phyloP scores from a whole-genome alignment of 768 basidiomycete species.

The Sporobolomyces roseus region DNA sequence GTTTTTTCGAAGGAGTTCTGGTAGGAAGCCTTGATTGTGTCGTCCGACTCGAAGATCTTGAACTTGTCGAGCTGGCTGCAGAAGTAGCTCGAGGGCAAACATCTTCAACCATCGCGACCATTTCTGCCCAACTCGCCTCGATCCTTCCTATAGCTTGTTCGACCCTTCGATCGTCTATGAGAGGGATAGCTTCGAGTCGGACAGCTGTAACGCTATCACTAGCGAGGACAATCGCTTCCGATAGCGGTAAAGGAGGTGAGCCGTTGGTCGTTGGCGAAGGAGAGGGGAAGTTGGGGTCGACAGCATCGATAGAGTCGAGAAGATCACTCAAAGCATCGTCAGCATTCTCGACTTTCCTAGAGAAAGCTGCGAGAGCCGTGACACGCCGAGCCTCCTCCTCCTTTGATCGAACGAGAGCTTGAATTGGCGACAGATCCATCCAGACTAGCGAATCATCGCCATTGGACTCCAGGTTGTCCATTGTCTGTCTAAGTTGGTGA shows the following conservation, averaged over 20 bases:
- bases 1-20: too few species aligned
- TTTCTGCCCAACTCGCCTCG: constrained; percentile 72
- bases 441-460: too few species aligned
- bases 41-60: constrained; percentile 22
- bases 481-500: constrained; percentile 33
- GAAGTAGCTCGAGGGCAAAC: constrained; percentile 2
- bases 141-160: constrained; percentile 62
- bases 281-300: constrained; percentile 53
- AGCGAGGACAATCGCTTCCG: constrained; percentile 62
- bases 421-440: constrained; percentile 53
- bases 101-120: constrained; percentile 68
- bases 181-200: constrained; percentile 48
- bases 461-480: too few species aligned
- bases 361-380: constrained; percentile 58
- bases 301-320: constrained; percentile 77
- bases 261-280: constrained; percentile 57
- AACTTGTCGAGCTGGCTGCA: background rate
- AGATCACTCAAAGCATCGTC: constrained; percentile 78
- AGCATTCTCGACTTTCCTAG: constrained; percentile 56
- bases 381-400: constrained; percentile 56
- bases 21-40: too few species aligned
- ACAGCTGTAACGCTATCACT: constrained; percentile 61
- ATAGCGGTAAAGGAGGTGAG: constrained; percentile 53
- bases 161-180: constrained; percentile 63
- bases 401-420: constrained; percentile 59